Base-by-base conservation (phyloP, 495 filamentous ascomycete species). In the Neurospora sp. region DNA sequence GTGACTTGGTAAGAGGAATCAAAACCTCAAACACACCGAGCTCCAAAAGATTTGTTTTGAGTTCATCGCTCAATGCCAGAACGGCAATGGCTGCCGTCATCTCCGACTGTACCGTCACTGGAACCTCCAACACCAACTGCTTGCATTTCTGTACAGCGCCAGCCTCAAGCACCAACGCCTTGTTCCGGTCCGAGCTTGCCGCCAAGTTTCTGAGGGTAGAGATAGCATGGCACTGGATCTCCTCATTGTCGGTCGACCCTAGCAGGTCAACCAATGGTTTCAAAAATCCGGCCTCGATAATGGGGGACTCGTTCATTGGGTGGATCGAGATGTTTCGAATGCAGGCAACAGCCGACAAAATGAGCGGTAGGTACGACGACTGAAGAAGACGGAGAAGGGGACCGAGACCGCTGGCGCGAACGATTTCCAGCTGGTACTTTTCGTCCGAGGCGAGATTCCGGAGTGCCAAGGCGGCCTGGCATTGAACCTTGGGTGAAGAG, bases 51-150 rank as follows among this genome's bases (percentile, higher is more conserved):
- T 96, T 91, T 2, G 91, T 89, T 80, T 99, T 99, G 61, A 99
- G 87, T 70, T 99, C 96, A 78, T 99, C 96, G 77, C 94, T 97
- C 73, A 99, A 83, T 22, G 96, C 96, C 70, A 99, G 86, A n/a
- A 99, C 96, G 61, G 96, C 96, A 79, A 99, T 98, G 3, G 96
- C 96, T 38, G 96, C 96, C 35, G 96, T 99, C 96, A 99, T 99
- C 82, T 99, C 96, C 27, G 94, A 97, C 78, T 99, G 96, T 6
- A 99, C 96, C 45, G 91, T 95, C 68, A 98, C 87, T 0, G 96
- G 94, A 37, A 98, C 96, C 59, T 96, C 90, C 14, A 99, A 86
- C 22, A 99, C 95, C 48, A 99, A 87, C 76, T 98, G 92, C 82
- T 97, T 98, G 88, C 96, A 99, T 78, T 98, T 98, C 79, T 98